A percentile compares a stretch with the other conserved stretches of the same genome.
These are phyloP conservation scores for Talaromyces atroroseus DNA, from an alignment of 2,329 filamentous ascomycete species.

Conservation along the genomic window DNA sequence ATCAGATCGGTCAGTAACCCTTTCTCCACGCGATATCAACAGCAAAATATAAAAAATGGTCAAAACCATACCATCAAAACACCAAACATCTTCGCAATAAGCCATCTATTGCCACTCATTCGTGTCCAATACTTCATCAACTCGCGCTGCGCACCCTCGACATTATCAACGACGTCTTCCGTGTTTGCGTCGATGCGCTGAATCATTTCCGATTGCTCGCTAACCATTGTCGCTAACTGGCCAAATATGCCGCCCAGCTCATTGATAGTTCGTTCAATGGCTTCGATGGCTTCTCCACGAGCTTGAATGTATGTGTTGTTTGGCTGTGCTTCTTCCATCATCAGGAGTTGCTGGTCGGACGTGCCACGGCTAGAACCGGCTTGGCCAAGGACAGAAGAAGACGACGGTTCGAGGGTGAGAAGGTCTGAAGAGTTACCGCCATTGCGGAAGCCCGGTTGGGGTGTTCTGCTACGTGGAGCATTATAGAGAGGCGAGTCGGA, in stretches of 20 bases:
- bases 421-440: conserved; percentile 53
- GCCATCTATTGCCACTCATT: conserved; percentile 90
- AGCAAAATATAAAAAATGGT: too few species aligned
- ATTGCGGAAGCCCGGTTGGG: conserved; percentile 49
- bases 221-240: conserved; percentile 93
- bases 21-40: neutral
- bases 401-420: conserved; percentile 70
- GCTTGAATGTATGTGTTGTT: conserved; percentile 88
- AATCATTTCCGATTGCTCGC: conserved; percentile 96
- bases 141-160: conserved; percentile 92
- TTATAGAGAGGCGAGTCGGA: conserved; percentile 84
- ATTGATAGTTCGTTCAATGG: conserved; percentile 90
- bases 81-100: conserved; percentile 75
- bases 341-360: conserved; percentile 78
- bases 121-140: conserved; percentile 94
- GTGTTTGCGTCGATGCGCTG: conserved; percentile 96
- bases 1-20: neutral
- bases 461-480: conserved; percentile 64
- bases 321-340: conserved; percentile 88
- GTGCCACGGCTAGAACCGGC: conserved; percentile 41
- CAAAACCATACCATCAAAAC: conserved; percentile 66
- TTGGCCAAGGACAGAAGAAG: conserved; percentile 43
- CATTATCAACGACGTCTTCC: conserved; percentile 95
- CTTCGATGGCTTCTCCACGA: conserved; percentile 90
- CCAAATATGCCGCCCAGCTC: conserved; percentile 91